Conservation (phyloP, 1,139 yeast species). For the Wickerhamomyces sp. region DNA sequence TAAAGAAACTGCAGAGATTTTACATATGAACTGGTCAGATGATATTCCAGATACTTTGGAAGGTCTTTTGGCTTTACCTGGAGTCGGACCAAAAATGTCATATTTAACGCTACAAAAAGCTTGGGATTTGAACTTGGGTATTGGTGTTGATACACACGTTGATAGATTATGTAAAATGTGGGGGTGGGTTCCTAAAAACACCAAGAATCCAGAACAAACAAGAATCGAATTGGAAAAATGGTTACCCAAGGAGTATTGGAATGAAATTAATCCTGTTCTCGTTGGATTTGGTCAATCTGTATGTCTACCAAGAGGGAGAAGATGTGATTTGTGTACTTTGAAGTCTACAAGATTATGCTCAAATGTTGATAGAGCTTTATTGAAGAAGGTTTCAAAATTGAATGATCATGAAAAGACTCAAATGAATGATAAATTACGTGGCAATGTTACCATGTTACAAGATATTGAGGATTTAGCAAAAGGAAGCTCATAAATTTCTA, state of each 20-base stretch:
- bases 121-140: slow-evolving; percentile 72
- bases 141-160: slow-evolving; percentile 93
- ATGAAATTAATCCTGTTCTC: slow-evolving; percentile 74
- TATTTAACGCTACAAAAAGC: slow-evolving; percentile 74
- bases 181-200: slow-evolving; percentile 60
- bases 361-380: slow-evolving; percentile 41
- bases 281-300: slow-evolving; percentile 94
- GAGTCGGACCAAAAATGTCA: slow-evolving; percentile 97
- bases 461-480: slow-evolving; percentile 25
- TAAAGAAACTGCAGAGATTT: slow-evolving; percentile 52
- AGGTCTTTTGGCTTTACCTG: slow-evolving; percentile 69
- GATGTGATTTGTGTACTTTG: slow-evolving; percentile 72
- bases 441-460: slow-evolving; percentile 22
- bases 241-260: slow-evolving; percentile 75
- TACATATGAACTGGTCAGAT: slow-evolving; percentile 46
- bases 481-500: background rate
- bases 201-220: slow-evolving; percentile 71
- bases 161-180: slow-evolving; percentile 79
- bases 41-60: slow-evolving; percentile 70
- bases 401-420: slow-evolving; percentile 28
- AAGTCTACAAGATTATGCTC: slow-evolving; percentile 49
- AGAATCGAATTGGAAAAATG: slow-evolving; percentile 64
- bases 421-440: slow-evolving; percentile 34
- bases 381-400: slow-evolving; percentile 31
- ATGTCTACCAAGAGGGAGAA: slow-evolving; percentile 66